Evolutionary conservation across 495 filamentous ascomycete species (phyloP).

Genomic region (Neurospora sublineolata): DNA sequence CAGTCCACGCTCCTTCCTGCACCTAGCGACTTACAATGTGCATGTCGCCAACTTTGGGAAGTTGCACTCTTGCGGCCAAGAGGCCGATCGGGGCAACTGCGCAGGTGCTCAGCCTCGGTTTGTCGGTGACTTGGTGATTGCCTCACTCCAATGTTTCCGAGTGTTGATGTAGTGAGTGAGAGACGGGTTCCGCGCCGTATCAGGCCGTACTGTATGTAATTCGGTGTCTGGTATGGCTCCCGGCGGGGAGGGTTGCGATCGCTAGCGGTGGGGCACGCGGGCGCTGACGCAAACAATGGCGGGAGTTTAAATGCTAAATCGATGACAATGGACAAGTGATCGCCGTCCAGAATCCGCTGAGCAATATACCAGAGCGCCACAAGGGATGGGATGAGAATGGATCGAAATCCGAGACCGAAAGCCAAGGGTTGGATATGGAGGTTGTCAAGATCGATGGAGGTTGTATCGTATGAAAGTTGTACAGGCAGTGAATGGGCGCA

Average conservation of each 20-base stretch:
- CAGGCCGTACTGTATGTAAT: background rate
- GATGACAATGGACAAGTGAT: background rate
- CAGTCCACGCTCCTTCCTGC: background rate
- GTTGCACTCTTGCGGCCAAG: background rate
- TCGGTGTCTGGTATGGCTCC: background rate
- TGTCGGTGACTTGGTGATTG: background rate
- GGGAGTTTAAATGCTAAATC: background rate
- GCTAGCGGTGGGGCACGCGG: background rate
- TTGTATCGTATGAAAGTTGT: background rate
- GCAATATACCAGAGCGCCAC: background rate
- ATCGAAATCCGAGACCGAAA: background rate
- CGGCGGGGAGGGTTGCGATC: background rate
- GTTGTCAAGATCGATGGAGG: background rate
- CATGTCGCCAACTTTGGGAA: background rate
- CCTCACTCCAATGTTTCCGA: background rate
- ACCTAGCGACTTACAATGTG: background rate
- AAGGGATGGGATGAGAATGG: background rate
- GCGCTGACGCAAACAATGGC: background rate
- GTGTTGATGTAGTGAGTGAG: background rate
- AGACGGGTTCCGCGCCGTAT: background rate
- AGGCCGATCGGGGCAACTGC: background rate
- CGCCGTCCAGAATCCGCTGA: background rate
- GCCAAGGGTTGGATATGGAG: background rate
- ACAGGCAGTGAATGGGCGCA: background rate
- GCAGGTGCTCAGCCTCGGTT: background rate